phyloP scores from a whole-genome alignment of 306 rosid species.

The Rosa lucieae region DNA sequence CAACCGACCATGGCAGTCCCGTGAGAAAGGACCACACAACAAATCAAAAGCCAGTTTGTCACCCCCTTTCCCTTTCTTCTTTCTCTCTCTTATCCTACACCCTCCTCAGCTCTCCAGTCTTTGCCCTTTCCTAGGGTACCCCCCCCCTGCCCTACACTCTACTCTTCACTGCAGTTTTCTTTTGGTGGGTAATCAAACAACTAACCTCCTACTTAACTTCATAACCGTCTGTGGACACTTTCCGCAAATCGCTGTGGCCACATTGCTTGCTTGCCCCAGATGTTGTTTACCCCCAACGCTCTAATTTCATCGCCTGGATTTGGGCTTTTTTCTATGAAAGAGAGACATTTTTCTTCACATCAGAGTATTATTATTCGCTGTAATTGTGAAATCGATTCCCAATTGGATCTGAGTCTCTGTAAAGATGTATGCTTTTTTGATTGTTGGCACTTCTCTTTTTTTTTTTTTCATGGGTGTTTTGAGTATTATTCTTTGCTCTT shows the following conservation, averaged over 20 bases:
- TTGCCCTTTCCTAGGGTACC: slow-evolving; percentile 58
- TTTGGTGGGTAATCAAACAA: slow-evolving; percentile 34
- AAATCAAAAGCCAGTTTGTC: slow-evolving; percentile 30
- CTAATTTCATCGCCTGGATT: slow-evolving; percentile 36
- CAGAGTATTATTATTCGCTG: too few relatives aligned
- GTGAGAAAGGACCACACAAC: slow-evolving; percentile 74
- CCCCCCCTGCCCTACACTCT: slow-evolving; percentile 26
- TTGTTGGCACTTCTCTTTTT: too few relatives aligned
- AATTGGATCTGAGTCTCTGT: slow-evolving; percentile 66
- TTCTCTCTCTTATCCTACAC: slow-evolving; percentile 44
- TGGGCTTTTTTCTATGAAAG: slow-evolving; percentile 35
- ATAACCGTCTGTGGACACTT: slow-evolving; percentile 27
- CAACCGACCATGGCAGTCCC: slow-evolving; percentile 81
- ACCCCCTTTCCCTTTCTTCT: neutral
- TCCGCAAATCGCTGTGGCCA: slow-evolving; percentile 27
- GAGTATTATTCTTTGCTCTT: slow-evolving; percentile 25
- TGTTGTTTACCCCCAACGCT: neutral
- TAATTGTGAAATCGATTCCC: slow-evolving; percentile 18
- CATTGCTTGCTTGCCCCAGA: slow-evolving; percentile 2
- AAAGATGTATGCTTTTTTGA: slow-evolving; percentile 53
- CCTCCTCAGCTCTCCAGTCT: slow-evolving; percentile 26
- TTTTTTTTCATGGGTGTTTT: neutral
- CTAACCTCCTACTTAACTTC: slow-evolving; percentile 20
- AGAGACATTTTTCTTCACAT: neutral
- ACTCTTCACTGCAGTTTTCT: slow-evolving; percentile 12